Conservation (phyloP, 1,284 basidiomycete species). For the Cutaneotrichosporon curvatum region DNA sequence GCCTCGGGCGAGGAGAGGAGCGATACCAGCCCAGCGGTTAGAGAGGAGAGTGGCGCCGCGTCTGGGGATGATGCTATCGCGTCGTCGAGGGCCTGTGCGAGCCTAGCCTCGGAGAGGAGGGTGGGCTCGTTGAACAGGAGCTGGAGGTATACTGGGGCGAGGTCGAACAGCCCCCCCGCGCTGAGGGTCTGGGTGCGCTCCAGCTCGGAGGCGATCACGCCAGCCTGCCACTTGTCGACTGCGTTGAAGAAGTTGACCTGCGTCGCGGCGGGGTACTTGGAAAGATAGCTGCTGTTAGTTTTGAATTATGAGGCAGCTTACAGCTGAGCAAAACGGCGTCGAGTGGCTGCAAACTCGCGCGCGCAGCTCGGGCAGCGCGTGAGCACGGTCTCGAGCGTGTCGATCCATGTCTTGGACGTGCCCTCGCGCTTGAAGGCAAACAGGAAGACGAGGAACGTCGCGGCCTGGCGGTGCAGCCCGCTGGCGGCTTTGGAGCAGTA, state of each 20-base stretch:
- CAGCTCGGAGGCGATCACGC: conserved; percentile 21
- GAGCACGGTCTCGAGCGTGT: conserved; percentile 54
- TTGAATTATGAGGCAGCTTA: conserved; percentile 47
- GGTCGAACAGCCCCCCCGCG: conserved; percentile 19
- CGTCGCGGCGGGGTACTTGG: conserved; percentile 33
- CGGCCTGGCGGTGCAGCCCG: conserved; percentile 46
- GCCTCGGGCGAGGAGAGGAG: conserved; percentile 20
- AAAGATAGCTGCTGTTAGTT: conserved; percentile 33
- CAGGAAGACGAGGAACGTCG: conserved; percentile 69
- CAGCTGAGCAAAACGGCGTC: conserved; percentile 59
- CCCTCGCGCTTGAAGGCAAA: conserved; percentile 61
- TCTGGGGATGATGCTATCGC: conserved; percentile 13
- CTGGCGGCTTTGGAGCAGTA: conserved; percentile 30
- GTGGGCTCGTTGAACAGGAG: conserved; percentile 61
- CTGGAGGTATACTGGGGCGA: conserved; percentile 55
- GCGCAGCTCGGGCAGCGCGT: conserved; percentile 61
- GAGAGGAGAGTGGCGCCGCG: conserved; percentile 16
- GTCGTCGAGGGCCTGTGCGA: conserved; percentile 43
- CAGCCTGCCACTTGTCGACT: conserved; percentile 62
- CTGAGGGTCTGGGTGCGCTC: conserved; percentile 2
- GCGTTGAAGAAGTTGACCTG: conserved; percentile 57
- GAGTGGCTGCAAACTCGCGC: conserved; percentile 57
- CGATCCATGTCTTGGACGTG: conserved; percentile 52
- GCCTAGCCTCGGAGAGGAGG: conserved; percentile 53
- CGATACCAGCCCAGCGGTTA: conserved; percentile 23